phyloP scores from a whole-genome alignment of 1,284 basidiomycete genomes.

The Irpex rosettiformis region DNA sequence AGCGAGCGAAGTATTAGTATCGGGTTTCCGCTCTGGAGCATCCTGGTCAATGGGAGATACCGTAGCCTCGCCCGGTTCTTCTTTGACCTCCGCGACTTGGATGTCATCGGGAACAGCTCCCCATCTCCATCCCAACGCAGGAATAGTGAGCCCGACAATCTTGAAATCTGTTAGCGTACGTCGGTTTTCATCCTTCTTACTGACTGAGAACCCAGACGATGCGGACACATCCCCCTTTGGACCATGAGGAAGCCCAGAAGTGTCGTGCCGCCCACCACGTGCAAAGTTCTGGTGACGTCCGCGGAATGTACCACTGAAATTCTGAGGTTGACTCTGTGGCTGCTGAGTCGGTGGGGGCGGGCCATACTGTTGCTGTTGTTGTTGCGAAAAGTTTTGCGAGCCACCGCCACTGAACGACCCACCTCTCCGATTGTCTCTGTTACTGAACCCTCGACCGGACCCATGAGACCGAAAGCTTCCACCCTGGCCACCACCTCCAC shows the following conservation, averaged over 20 bases:
- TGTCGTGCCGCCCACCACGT: slow-evolving; percentile 52
- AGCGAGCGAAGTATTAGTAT: slow-evolving; percentile 1
- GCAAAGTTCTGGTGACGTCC: slow-evolving; percentile 35
- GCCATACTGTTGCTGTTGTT: slow-evolving; percentile 37
- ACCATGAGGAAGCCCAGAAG: slow-evolving; percentile 31
- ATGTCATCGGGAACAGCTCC: slow-evolving; percentile 43
- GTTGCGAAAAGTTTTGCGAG: slow-evolving; percentile 30
- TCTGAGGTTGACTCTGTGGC: slow-evolving; percentile 29
- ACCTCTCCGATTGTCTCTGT: slow-evolving; percentile 61
- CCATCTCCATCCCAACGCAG: slow-evolving; percentile 72
- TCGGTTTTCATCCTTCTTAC: slow-evolving; percentile 78
- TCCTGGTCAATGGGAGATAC: slow-evolving; percentile 5
- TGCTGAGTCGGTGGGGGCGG: slow-evolving; percentile 36
- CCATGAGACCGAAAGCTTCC: slow-evolving; percentile 52
- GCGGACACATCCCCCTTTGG: slow-evolving; percentile 26
- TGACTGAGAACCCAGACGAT: slow-evolving; percentile 29
- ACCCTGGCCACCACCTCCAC: slow-evolving; percentile 32
- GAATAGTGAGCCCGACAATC: slow-evolving; percentile 84
- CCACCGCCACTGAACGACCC: slow-evolving; percentile 54
- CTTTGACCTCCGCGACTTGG: slow-evolving; percentile 22
- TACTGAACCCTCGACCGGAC: slow-evolving; percentile 59
- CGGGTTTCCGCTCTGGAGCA: slow-evolving; percentile 6
- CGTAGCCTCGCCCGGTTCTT: slow-evolving; percentile 21
- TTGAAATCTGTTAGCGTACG: slow-evolving; percentile 95
- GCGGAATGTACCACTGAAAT: slow-evolving; percentile 32